Base-by-base conservation (phyloP, 1,284 basidiomycete species). In the Naganishia liquefaciens region DNA sequence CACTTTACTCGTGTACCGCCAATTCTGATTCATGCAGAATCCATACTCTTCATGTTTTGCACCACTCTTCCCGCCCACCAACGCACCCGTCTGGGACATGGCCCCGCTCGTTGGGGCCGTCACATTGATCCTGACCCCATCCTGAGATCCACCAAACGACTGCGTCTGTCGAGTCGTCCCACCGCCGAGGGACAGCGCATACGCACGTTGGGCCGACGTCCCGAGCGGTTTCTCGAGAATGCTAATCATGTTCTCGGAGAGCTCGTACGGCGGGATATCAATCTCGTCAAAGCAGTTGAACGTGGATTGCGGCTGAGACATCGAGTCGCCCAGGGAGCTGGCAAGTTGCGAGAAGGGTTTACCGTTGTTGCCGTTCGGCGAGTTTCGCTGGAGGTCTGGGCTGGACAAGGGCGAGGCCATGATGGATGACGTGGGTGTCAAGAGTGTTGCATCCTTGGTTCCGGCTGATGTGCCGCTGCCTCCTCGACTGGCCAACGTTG, bases 21-120 rank as follows among this genome's bases (percentile, higher is more conserved):
- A 78, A 62, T 75, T 76, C 25, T 73, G 74, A 68, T 79, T 77
- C 70, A 75, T 76, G 69, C 71, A 72, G 68, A 75, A 74, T 10
- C 77, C 78, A 72, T 75, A 79, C 70, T 79, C 78, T 39, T 69
- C 68, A 66, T 79, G 78, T 70, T 75, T 77, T 68, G 76, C 72
- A 0, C 70, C 68, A 46, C 67, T 69, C 68, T 75, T 75, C 30
- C 57, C 57, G 28, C 57, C 57, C 46, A 60, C 27, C n/a, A 50
- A 9, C 25, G 57, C 39, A 17, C 57, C 57, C 46, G 57, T 60
- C 37, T 60, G 57, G 6, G 55, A 33, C 25, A 57, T 25, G 39
- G 5, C 37, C 27, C 30, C 44, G 9, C 42, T 27, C 17, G n/a
- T 44, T 4, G 39, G 40, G 3, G 40, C 23, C 7, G 55, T 43